Percentiles rank a stretch among this genome's conserved stretches.
phyloP scores from a whole-genome alignment of 176 grass and related monocot species.

The Aegilops sharonensis region DNA sequence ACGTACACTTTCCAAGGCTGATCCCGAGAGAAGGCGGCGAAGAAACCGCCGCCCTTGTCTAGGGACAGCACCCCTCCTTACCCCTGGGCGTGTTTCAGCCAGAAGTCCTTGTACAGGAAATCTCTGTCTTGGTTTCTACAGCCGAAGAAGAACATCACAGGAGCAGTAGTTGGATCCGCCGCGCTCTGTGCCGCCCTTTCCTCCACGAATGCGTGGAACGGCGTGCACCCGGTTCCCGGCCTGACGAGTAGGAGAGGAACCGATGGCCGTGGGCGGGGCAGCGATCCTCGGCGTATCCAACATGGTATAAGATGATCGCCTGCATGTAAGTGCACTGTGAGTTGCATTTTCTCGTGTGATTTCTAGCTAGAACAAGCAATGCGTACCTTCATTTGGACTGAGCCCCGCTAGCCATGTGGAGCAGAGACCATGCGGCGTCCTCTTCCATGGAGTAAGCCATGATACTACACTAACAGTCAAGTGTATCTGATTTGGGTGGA shows the following conservation, averaged over 20 bases:
- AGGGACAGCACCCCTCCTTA: slow-evolving; percentile 55
- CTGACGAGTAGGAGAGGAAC: slow-evolving; percentile 77
- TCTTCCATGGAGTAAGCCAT: slow-evolving; percentile 58
- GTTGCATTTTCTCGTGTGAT: no score
- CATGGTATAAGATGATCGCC: slow-evolving; percentile 54
- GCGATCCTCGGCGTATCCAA: slow-evolving; percentile 61
- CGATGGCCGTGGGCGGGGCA: slow-evolving; percentile 50
- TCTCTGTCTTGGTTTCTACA: slow-evolving; percentile 63
- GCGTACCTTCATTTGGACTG: slow-evolving; percentile 49
- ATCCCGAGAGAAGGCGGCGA: slow-evolving; percentile 80
- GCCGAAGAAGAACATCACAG: slow-evolving; percentile 87
- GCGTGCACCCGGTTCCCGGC: slow-evolving; percentile 56
- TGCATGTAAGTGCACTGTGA: slow-evolving; percentile 24
- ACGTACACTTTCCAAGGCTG: slow-evolving; percentile 74
- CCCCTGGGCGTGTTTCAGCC: slow-evolving; percentile 58
- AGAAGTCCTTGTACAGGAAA: slow-evolving; percentile 84
- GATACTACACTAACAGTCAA: no score
- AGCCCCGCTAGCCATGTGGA: slow-evolving; percentile 74
- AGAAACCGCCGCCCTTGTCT: slow-evolving; percentile 66
- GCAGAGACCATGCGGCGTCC: slow-evolving; percentile 65
- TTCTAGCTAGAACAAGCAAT: background rate
- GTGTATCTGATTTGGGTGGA: no score
- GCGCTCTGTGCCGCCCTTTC: slow-evolving; percentile 54
- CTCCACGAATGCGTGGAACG: slow-evolving; percentile 41
- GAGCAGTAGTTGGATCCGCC: slow-evolving; percentile 27